Base-by-base conservation (phyloP, 345 rosid genomes). In the Populus davidiana region DNA sequence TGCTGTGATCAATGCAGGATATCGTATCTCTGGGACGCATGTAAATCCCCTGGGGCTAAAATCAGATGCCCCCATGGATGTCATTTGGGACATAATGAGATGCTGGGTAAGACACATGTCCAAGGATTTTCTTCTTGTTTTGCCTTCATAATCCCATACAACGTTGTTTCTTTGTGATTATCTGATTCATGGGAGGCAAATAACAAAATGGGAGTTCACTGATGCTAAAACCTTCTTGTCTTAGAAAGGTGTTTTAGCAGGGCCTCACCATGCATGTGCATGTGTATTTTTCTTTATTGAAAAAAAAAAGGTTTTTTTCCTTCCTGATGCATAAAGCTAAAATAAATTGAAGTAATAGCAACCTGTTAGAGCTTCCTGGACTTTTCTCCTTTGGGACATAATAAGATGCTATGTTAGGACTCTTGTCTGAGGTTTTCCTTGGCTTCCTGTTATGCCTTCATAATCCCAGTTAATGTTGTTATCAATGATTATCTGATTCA, bases 51-150 rank as follows among this genome's bases (percentile, higher is more conserved):
- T 96, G 5, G 99, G 98, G 79, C 84, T 94, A 64, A 96, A 96
- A 85, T 90, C 99, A 31, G 97, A 96, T 88, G 98, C 98, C 73
- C 97, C 99, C n/a, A 96, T 96, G 99, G 91, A 89, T 68, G 91
- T 94, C 75, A 91, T 96, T 71, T 96, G 99, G 97, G 98, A 96
- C 85, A 96, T 94, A 69, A 94, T 96, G 99, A 97, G 99, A 62
- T 91, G 97, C 89, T 96, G 99, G 97, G 99, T 96, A 89, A 87
- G 71, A 76, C 70, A 80, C 13, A 23, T 72, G 33, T 75, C 75
- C 41, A 63, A 35, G 59, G 11, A 31, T 38, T 8, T 67, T 33
- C 27, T 67, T 43, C 76, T n/a, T 50, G 44, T 25, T 47, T 50
- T 54, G 56, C 63, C 63, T 10, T 56, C 63, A 56, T 56, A 56